These are phyloP conservation scores for Mycena indigotica DNA, from an alignment of 768 basidiomycete species.

Conservation along the genomic window DNA sequence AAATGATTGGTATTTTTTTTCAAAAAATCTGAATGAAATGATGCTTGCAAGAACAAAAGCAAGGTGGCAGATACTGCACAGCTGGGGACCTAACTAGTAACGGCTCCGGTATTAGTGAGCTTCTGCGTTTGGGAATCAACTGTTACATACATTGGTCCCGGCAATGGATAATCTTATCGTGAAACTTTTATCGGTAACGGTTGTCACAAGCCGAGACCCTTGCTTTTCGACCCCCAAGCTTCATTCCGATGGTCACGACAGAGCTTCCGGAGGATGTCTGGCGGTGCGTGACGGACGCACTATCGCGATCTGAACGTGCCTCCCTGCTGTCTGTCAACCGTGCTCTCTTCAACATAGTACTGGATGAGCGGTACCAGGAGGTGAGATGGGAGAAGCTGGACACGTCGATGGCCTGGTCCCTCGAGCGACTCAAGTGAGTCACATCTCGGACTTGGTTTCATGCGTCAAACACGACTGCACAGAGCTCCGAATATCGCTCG, in stretches of 20 bases:
- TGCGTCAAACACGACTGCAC: background rate
- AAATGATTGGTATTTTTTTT: too few relatives aligned
- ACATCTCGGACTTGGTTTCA: background rate
- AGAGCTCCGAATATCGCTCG: slow-evolving; percentile 33
- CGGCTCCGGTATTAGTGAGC: too few relatives aligned
- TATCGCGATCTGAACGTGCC: slow-evolving; percentile 12
- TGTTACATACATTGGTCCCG: too few relatives aligned
- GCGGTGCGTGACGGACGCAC: slow-evolving; percentile 25
- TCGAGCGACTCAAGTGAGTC: slow-evolving; percentile 34
- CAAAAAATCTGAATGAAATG: too few relatives aligned
- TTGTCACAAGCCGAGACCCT: too few relatives aligned
- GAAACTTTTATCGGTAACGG: too few relatives aligned
- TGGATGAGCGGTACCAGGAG: slow-evolving; percentile 31
- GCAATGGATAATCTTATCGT: too few relatives aligned
- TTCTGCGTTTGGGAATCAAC: too few relatives aligned
- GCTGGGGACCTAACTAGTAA: too few relatives aligned
- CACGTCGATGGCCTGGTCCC: slow-evolving; percentile 23
- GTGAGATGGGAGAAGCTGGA: slow-evolving; percentile 35
- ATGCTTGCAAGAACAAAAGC: too few relatives aligned
- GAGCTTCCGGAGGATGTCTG: slow-evolving; percentile 37
- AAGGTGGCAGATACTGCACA: too few relatives aligned
- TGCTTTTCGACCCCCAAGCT: background rate
- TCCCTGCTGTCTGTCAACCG: slow-evolving; percentile 33
- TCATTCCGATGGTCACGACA: slow-evolving; percentile 5
- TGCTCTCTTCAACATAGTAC: slow-evolving; percentile 30